Evolutionary conservation across 192 early-diverging fungal genomes (phyloP).

Genomic region (Backusella morwellensis): DNA sequence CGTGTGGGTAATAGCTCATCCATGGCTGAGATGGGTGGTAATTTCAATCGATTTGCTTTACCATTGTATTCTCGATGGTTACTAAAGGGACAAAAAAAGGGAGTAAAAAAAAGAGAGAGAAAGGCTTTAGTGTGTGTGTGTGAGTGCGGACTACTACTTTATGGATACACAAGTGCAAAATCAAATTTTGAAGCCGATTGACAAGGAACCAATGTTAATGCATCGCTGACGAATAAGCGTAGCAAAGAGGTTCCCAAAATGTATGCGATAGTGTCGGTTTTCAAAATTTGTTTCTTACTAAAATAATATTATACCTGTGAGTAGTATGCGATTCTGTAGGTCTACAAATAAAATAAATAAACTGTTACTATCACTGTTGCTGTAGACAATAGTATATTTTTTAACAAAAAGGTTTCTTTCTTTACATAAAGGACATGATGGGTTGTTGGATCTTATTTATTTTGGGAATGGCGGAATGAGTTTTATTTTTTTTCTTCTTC

Average conservation of each 20-base stretch:
- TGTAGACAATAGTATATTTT: background rate
- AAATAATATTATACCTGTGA: background rate
- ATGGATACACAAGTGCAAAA: conserved; percentile 3
- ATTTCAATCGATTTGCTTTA: conserved; percentile 8
- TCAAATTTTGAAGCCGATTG: conserved; percentile 9
- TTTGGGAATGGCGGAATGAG: background rate
- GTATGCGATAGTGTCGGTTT: background rate
- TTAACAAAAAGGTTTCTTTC: background rate
- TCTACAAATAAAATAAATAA: background rate
- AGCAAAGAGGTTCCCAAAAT: background rate
- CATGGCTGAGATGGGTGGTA: conserved; percentile 20
- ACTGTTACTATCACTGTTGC: background rate
- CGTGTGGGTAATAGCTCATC: conserved; percentile 9
- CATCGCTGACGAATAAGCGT: conserved; percentile 14
- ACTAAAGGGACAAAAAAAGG: conserved; percentile 1
- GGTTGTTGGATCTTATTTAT: background rate
- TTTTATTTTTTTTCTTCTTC: background rate
- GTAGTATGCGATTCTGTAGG: background rate
- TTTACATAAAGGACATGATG: conserved; percentile 9
- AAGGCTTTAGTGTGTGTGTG: background rate
- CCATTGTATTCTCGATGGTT: background rate
- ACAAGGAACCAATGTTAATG: conserved; percentile 20
- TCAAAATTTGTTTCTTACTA: conserved; percentile 1
- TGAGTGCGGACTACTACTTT: background rate
- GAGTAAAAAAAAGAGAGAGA: background rate